Conservation (phyloP, 176 grass and related monocot genomes). For the Oryza meyeriana region DNA sequence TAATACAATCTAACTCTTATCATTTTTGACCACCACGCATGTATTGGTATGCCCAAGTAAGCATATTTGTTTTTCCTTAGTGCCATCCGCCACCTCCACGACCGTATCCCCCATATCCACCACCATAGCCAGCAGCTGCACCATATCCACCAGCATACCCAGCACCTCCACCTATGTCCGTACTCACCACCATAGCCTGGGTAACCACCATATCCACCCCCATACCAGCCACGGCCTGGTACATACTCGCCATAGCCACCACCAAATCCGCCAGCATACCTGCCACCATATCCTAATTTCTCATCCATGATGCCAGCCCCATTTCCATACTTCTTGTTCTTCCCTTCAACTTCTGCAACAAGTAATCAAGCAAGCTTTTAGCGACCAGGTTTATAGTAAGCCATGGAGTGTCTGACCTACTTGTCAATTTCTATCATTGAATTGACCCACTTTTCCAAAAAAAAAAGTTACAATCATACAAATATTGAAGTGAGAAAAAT, state of each 20-base stretch:
- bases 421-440: neutral
- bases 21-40: too few relatives aligned
- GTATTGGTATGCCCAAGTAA: too few relatives aligned
- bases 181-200: neutral
- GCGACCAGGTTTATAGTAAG: neutral
- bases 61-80: too few relatives aligned
- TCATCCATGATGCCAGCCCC: neutral
- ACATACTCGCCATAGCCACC: neutral
- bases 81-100: conserved; percentile 19
- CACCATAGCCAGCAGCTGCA: neutral
- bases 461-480: too few relatives aligned
- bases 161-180: neutral
- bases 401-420: neutral
- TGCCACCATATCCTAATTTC: neutral
- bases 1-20: too few relatives aligned
- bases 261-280: neutral
- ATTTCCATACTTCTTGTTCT: neutral
- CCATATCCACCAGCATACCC: neutral
- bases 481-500: neutral
- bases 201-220: neutral
- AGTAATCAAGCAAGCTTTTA: neutral
- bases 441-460: neutral
- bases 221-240: neutral
- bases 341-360: neutral
- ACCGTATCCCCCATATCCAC: neutral